A percentile compares a stretch with the other conserved stretches of the same genome.
Evolutionary conservation across 768 basidiomycete genomes (phyloP).

Genomic region (Collybia nuda): DNA sequence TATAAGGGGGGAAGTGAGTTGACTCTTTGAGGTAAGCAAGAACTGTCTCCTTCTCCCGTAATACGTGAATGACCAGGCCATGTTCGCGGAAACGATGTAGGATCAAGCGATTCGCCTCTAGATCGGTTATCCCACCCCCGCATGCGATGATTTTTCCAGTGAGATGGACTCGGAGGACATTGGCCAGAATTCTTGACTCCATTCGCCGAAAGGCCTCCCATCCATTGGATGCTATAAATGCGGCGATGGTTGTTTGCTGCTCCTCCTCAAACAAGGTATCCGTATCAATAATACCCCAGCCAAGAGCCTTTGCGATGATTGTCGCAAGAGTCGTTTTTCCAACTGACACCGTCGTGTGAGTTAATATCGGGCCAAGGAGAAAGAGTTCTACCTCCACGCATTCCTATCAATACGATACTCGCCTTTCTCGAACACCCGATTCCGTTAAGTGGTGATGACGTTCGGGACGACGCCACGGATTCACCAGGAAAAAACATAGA

Average conservation of each 20-base stretch:
- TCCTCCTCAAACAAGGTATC: constrained; percentile 58
- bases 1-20: constrained; percentile 29
- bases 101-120: constrained; percentile 55
- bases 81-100: constrained; percentile 49
- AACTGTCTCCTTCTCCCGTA: constrained; percentile 68
- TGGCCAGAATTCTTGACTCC: constrained; percentile 59
- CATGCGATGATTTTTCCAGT: constrained; percentile 65
- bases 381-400: constrained; percentile 56
- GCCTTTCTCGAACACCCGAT: constrained; percentile 9
- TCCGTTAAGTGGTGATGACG: neutral
- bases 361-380: neutral
- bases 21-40: constrained; percentile 56
- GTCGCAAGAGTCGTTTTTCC: constrained; percentile 76
- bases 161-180: constrained; percentile 51
- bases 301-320: constrained; percentile 59
- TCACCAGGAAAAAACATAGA: neutral
- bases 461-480: neutral
- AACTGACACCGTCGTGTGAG: constrained; percentile 19
- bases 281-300: constrained; percentile 62
- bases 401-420: constrained; percentile 65
- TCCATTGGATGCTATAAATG: constrained; percentile 60
- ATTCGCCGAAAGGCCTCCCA: constrained; percentile 72
- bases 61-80: constrained; percentile 71
- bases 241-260: constrained; percentile 44
- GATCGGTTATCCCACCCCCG: constrained; percentile 78